These are phyloP conservation scores for Cryptococcus jaspeensis DNA, from an alignment of 1,284 basidiomycete species.

Conservation along the genomic window DNA sequence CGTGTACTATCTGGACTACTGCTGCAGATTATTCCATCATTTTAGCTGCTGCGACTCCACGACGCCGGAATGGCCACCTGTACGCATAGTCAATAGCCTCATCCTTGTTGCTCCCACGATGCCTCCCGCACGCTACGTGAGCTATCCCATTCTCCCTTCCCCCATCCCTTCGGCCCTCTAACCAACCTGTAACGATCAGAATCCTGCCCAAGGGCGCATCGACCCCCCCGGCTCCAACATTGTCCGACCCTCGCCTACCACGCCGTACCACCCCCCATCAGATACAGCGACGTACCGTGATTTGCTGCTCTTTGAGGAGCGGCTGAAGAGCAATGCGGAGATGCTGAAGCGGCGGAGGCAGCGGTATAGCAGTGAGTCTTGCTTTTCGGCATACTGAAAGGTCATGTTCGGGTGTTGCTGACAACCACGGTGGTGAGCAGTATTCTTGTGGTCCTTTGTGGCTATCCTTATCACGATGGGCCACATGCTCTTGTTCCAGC, in stretches of 20 bases:
- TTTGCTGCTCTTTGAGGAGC: slow-evolving; percentile 89
- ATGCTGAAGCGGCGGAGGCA: slow-evolving; percentile 75
- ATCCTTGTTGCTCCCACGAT: not conserved
- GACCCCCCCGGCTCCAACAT: not conserved
- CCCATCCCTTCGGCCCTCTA: not conserved
- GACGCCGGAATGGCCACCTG: too few relatives aligned
- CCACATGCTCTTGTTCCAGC: slow-evolving; percentile 31
- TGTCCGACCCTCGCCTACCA: slow-evolving; percentile 21
- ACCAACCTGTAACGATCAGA: not conserved
- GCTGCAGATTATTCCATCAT: too few relatives aligned
- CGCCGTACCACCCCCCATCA: slow-evolving; percentile 61
- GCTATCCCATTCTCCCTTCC: not conserved
- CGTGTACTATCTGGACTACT: too few relatives aligned
- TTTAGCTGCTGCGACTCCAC: too few relatives aligned
- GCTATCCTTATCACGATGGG: slow-evolving; percentile 25
- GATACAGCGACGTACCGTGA: slow-evolving; percentile 81
- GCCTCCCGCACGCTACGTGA: not conserved
- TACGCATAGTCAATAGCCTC: not conserved
- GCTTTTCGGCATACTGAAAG: not conserved
- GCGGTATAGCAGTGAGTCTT: slow-evolving; percentile 77
- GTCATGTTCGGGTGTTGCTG: not conserved
- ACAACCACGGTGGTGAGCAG: slow-evolving; percentile 13
- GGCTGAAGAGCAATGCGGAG: slow-evolving; percentile 88
- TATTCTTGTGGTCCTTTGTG: slow-evolving; percentile 45
- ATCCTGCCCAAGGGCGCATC: not conserved